Base-by-base conservation (phyloP, 1,284 basidiomycete species). In the Puccinia polysora region DNA sequence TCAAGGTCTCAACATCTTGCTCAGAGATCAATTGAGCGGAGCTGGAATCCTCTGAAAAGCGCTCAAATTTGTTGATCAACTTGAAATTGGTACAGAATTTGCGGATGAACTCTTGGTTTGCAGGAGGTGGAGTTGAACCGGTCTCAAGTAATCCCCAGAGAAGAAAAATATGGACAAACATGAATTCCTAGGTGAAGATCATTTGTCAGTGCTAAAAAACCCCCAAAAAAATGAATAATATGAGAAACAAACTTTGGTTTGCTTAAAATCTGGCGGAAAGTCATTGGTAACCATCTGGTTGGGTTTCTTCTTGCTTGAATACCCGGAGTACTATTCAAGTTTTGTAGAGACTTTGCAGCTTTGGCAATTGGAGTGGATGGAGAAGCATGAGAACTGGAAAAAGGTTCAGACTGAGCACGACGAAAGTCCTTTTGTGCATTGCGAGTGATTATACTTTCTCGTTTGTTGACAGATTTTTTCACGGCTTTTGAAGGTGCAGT, bases 91-190 rank as follows among this genome's bases (percentile, higher is more conserved):
- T 3, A 32, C 28, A 68, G 30, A 68, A 68, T 4, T 34, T 55
- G 4, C 32, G 23, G 14, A 58, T 32, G 20, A 52, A 30, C n/a
- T 53, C 52, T 4, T 12, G 40, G 28, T 63, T 34, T 47, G 43
- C 40, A 28, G 4, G 28, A 30, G 60, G 60, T 7, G 60, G 60
- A 49, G 47, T 15, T 20, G 38, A 45, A 15, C 8, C 8, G 10
- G 38, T 63, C 47, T 63, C 40, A 10, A 63, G 20, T 23, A 63
- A 30, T 3, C 60, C 60, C 60, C 60, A 63, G 1, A 63, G 25
- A 10, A 63, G 43, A 28, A 8, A 12, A 25, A 63, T 63, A n/a
- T 63, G 60, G 40, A 49, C 60, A 63, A 23, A 63, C 10, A 63
- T 14, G 15, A 23, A 45, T 18, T 63, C 40, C 60, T 63, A 23